Conservation (phyloP, 805 yeast genomes). For the Candida ortonii region DNA sequence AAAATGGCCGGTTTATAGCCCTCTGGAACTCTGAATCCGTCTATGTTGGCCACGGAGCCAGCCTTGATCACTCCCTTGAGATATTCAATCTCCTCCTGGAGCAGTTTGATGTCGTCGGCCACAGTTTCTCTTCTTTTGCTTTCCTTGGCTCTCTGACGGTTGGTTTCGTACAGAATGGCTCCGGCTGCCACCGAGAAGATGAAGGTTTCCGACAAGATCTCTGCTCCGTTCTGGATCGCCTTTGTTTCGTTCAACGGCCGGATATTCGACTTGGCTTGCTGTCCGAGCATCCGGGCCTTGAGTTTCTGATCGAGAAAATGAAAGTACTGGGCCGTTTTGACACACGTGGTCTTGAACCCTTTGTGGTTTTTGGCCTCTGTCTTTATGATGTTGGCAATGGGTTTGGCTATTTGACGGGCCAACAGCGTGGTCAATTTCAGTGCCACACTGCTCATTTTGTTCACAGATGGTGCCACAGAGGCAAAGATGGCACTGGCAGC, state of each 20-base stretch:
- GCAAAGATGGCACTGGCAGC: too few relatives aligned
- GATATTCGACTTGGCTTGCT: slow-evolving; percentile 45
- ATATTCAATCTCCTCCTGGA: slow-evolving; percentile 68
- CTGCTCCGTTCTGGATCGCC: slow-evolving; percentile 83
- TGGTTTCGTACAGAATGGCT: slow-evolving; percentile 67
- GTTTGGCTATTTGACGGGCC: slow-evolving; percentile 74
- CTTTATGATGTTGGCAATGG: slow-evolving; percentile 69
- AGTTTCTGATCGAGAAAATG: slow-evolving; percentile 64
- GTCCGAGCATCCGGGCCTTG: slow-evolving; percentile 59
- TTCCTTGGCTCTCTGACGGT: slow-evolving; percentile 65
- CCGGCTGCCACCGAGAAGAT: slow-evolving; percentile 80
- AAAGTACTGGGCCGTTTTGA: slow-evolving; percentile 65
- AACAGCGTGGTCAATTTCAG: slow-evolving; percentile 69
- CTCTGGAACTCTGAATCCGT: slow-evolving; percentile 47
- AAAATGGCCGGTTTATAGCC: slow-evolving; percentile 46
- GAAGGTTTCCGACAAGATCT: slow-evolving; percentile 70
- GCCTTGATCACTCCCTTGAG: slow-evolving; percentile 45
- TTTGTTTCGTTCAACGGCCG: slow-evolving; percentile 79
- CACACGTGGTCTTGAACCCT: slow-evolving; percentile 58
- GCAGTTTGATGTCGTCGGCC: slow-evolving; percentile 65
- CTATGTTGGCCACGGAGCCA: slow-evolving; percentile 38
- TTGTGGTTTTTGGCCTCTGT: slow-evolving; percentile 74
- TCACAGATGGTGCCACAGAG: neutral
- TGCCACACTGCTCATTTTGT: slow-evolving; percentile 69
- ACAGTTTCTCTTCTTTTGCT: slow-evolving; percentile 57